Evolutionary conservation across 2,329 filamentous ascomycete species (phyloP).

Genomic region (Arthroderma uncinatum): DNA sequence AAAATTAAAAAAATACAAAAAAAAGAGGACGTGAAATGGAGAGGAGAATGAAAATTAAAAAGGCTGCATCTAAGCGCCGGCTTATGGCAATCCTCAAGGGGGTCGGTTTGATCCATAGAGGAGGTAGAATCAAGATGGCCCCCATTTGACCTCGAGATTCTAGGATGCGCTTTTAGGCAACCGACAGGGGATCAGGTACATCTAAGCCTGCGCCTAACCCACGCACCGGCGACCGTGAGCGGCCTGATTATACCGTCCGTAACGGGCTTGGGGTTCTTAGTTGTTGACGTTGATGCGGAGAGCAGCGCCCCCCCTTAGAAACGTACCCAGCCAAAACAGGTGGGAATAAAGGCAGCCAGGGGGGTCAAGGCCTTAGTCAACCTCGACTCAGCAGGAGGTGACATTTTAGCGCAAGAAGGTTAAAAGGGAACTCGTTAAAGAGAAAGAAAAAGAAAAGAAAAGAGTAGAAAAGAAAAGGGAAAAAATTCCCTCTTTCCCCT

Average conservation of each 20-base stretch:
- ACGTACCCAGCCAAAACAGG: not conserved
- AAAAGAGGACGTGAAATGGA: not conserved
- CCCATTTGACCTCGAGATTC: constrained; percentile 3
- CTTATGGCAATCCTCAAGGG: constrained; percentile 2
- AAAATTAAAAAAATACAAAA: not conserved
- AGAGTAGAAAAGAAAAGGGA: not conserved
- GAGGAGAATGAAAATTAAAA: constrained; percentile 6
- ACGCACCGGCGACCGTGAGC: not conserved
- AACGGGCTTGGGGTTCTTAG: not conserved
- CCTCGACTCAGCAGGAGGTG: not conserved
- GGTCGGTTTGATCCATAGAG: not conserved
- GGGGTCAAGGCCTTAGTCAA: not conserved
- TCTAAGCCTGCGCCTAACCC: constrained; percentile 1
- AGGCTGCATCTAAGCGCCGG: constrained; percentile 6
- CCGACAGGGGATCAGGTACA: not conserved
- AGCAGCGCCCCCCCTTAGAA: not conserved
- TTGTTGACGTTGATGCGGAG: not conserved
- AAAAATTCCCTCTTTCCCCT: not conserved
- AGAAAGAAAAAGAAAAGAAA: not conserved
- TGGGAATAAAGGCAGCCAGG: not conserved
- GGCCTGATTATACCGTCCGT: not conserved
- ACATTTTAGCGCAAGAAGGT: constrained; percentile 1
- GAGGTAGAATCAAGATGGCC: constrained; percentile 2
- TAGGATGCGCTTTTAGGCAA: not conserved
- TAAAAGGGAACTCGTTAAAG: constrained; percentile 1